These are phyloP conservation scores for Murraya paniculata DNA, from an alignment of 345 rosid genomes.

Conservation along the genomic window DNA sequence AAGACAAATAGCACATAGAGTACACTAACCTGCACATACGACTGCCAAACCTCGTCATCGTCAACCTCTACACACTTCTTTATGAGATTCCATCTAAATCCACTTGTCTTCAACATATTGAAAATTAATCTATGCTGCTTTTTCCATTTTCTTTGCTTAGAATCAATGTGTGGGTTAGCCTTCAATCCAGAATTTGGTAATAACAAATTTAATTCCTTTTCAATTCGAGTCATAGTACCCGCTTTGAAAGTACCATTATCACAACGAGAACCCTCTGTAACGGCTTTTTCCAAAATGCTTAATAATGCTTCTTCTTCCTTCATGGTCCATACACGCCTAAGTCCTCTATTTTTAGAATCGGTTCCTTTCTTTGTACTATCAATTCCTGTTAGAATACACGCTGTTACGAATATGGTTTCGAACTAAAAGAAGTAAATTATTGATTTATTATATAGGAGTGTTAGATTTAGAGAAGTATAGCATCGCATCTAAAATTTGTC, in stretches of 20 bases:
- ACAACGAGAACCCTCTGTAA: neutral
- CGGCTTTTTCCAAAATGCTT: neutral
- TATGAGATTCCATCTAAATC: neutral
- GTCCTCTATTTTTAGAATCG: neutral
- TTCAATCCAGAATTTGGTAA: neutral
- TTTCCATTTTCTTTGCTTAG: slow-evolving; percentile 3
- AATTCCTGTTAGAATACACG: neutral
- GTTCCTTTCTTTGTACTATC: neutral
- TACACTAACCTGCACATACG: neutral
- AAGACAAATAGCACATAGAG: neutral
- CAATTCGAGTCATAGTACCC: neutral
- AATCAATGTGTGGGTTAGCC: slow-evolving; percentile 2
- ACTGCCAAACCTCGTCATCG: neutral
- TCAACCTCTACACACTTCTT: neutral
- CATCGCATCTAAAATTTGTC: neutral
- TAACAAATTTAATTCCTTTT: neutral
- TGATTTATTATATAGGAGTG: neutral
- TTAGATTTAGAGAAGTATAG: neutral
- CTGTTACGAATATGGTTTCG: neutral
- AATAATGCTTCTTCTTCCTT: neutral
- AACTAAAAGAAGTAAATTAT: neutral
- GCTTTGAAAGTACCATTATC: slow-evolving; percentile 8
- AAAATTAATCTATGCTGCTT: neutral
- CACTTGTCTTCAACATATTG: neutral
- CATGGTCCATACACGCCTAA: neutral